Evolutionary conservation across 2,329 filamentous ascomycete genomes (phyloP), one percentile per base, ranked within the genome.

Genomic region (Fusarium luffae): DNA sequence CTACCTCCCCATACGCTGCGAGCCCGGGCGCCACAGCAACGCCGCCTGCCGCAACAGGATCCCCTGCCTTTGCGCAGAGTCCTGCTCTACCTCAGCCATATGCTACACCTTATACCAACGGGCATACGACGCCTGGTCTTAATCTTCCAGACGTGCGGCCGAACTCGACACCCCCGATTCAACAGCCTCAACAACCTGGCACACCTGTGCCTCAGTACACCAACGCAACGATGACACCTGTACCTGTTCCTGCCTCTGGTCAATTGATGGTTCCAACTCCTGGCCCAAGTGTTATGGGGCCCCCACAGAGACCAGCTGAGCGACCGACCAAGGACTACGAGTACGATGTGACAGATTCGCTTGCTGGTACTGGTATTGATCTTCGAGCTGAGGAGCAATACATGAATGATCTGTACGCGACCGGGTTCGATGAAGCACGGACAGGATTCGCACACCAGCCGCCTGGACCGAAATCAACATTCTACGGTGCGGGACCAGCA

Each of bases 361-460:
- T 97, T 57, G 90, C 91, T 19, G 93, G 92, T 19, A 95, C 93
- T 18, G 94, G 93, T 51, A 93, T 98, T 68, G 93, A 97, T 82
- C 81, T 97, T 48, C 90, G 91, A 62, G 93, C 93, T 69, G 94
- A 97, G 79, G 93, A 97, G 76, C 92, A 94, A 73, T 92, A 89
- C 70, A 85, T 96, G 78, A 90, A 93, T 46, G 89, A 89, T 63
- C 84, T 89, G 59, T 91, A 89, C 76, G 86, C 88, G 46, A 85
- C 79, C 34, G 75, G 84, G 11, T 84, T 83, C 63, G 82, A 83
- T 25, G 83, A 89, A 71, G 80, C 85, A 54, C 80, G 85, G 75
- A 83, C 85, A 48, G 82, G 90, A 16, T 81, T 88, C 23, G 73
- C 79, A 19, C 77, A 80, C 8, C 87, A 90, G 65, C 81, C 85